These are phyloP conservation scores for Anastatica hierochuntica DNA, from an alignment of 345 rosid species.

Conservation along the genomic window DNA sequence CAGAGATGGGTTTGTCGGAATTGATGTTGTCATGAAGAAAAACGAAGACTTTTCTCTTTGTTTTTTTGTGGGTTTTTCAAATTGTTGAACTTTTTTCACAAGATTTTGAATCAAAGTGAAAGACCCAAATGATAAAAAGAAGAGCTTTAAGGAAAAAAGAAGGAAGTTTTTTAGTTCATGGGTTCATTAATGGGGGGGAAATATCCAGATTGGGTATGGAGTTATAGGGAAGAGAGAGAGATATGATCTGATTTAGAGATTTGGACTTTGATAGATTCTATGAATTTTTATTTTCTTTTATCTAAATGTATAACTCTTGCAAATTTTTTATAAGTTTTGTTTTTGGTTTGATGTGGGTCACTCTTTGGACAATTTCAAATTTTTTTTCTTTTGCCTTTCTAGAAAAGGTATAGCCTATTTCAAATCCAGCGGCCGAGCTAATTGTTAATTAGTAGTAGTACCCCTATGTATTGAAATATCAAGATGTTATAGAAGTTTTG, in stretches of 20 bases:
- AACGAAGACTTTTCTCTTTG: slow-evolving; percentile 4
- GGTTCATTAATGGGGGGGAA: no score
- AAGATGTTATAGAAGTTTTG: no score
- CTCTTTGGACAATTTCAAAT: neutral
- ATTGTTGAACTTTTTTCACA: no score
- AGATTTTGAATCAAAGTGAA: no score
- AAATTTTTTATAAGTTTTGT: no score
- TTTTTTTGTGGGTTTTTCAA: slow-evolving; percentile 2
- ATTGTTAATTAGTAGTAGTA: no score
- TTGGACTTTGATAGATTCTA: slow-evolving; percentile 31
- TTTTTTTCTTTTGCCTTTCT: no score
- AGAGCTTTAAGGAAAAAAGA: no score
- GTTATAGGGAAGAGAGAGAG: slow-evolving; percentile 14
- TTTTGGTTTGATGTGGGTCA: neutral
- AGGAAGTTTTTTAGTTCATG: no score
- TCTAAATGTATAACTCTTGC: neutral
- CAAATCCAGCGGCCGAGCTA: slow-evolving; percentile 16
- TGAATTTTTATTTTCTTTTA: slow-evolving; percentile 15
- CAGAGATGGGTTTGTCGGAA: slow-evolving; percentile 24
- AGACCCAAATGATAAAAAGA: no score
- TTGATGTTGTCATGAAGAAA: slow-evolving; percentile 8
- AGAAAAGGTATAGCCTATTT: slow-evolving; percentile 11
- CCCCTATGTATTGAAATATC: no score
- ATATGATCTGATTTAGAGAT: slow-evolving; percentile 22
- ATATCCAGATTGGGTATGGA: no score